Base-by-base conservation (phyloP, 805 yeast genomes). In the Candida germanica region DNA sequence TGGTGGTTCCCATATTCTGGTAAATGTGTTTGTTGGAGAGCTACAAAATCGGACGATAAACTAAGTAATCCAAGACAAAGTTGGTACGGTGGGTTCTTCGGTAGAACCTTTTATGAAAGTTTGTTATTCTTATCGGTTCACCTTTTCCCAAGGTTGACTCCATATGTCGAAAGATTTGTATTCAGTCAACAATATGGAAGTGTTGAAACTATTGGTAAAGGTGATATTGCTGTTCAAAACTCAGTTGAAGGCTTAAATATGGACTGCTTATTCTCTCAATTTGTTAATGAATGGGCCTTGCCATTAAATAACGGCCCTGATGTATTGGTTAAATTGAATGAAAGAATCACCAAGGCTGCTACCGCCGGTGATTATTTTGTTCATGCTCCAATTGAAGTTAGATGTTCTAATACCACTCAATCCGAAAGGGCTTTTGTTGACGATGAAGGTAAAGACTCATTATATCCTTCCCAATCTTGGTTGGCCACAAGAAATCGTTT, bases 1-100 rank as follows among this genome's bases (percentile, higher is more conserved):
- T 91, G 98, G 97, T 93, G 98, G 98, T 93, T 84, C 60, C 98
- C 98, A 1, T 93, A 91, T 59, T 72, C 93, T 12, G 76, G 78
- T 34, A 83, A 83, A 53, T 86, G 95, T 66, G 79, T 88, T 21
- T 66, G 88, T 32, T 91, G 98, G 97, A 77, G 94, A 54, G 98
- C 95, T 25, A 64, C 76, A 16, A 87, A 87, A 54, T 77, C 95
- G 1, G 64, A 65, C 17, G 85, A 82, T 24, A 73, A 81, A 0
- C 61, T 77, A 30, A 73, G 84, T 4, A 67, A 63, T 3, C 87
- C 93, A 20, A 69, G 86, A 51, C 69, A 70, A 14, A 80, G 89
- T 18, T 88, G 95, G 87, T 87, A 87, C 69, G 96, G 95, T 20
- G 83, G 94, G 4, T 65, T 64, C 18, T 51, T 82, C 19, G 96